Conservation (phyloP, 176 grass and related monocot genomes). For the Raddia guianensis region DNA sequence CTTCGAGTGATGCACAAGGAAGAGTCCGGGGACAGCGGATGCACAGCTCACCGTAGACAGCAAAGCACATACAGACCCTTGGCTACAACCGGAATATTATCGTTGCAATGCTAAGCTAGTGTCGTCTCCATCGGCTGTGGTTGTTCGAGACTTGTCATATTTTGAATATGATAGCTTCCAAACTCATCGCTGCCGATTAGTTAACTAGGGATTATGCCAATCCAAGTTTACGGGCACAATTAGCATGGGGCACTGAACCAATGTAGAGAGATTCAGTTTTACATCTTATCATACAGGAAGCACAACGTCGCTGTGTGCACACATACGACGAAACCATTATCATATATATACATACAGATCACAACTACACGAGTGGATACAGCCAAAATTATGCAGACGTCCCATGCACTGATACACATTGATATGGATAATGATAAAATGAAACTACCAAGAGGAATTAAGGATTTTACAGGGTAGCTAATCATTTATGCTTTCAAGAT, state of each 20-base stretch:
- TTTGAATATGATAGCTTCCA: background rate
- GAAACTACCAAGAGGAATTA: background rate
- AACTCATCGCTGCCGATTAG: background rate
- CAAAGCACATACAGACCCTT: background rate
- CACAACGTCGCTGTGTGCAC: background rate
- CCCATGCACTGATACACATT: background rate
- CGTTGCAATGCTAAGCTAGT: background rate
- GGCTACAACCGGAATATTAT: background rate
- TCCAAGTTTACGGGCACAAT: background rate
- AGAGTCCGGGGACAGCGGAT: background rate
- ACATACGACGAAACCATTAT: background rate
- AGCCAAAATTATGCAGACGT: background rate
- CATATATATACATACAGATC: background rate
- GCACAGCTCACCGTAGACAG: conserved; percentile 19
- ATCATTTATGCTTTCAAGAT: background rate
- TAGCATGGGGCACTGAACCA: background rate
- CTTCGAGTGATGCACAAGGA: background rate
- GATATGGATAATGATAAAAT: background rate
- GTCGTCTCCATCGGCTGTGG: background rate
- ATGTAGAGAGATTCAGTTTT: background rate
- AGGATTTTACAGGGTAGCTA: background rate
- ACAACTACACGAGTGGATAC: background rate
- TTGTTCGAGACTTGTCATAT: background rate
- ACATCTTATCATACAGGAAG: background rate
- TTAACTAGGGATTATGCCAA: background rate